phyloP scores from a whole-genome alignment of 2,329 filamentous ascomycete genomes.

The Fusarium miscanthi region DNA sequence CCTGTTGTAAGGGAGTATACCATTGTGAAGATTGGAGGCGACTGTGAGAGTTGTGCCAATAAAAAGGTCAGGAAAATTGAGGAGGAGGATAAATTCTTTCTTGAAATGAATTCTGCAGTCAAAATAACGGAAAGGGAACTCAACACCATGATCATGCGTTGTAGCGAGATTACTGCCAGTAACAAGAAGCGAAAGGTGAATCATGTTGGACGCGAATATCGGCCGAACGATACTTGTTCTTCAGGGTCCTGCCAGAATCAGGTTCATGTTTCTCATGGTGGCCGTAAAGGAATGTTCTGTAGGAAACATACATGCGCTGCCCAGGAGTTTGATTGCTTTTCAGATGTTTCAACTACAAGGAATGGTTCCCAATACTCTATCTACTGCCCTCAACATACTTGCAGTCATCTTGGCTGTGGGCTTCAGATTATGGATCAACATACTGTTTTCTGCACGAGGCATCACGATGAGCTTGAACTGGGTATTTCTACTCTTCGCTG shows the following conservation, averaged over 20 bases:
- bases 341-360: slow-evolving; percentile 1
- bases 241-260: slow-evolving; percentile 2
- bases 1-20: not conserved
- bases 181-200: not conserved
- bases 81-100: not conserved
- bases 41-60: not conserved
- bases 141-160: not conserved
- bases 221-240: not conserved
- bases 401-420: not conserved
- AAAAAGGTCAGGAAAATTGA: not conserved
- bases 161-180: not conserved
- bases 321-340: slow-evolving; percentile 20
- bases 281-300: slow-evolving; percentile 27
- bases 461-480: not conserved
- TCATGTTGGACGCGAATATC: not conserved
- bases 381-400: slow-evolving; percentile 26
- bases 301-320: slow-evolving; percentile 34
- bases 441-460: not conserved
- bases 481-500: not conserved
- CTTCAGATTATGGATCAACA: not conserved
- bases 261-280: not conserved
- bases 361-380: not conserved
- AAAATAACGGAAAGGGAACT: not conserved
- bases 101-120: not conserved
- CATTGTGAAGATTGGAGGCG: not conserved